A percentile compares a stretch with the other conserved stretches of the same genome.
Evolutionary conservation across 1,139 yeast species (phyloP).

Genomic region (Suhomyces bolitotheri): DNA sequence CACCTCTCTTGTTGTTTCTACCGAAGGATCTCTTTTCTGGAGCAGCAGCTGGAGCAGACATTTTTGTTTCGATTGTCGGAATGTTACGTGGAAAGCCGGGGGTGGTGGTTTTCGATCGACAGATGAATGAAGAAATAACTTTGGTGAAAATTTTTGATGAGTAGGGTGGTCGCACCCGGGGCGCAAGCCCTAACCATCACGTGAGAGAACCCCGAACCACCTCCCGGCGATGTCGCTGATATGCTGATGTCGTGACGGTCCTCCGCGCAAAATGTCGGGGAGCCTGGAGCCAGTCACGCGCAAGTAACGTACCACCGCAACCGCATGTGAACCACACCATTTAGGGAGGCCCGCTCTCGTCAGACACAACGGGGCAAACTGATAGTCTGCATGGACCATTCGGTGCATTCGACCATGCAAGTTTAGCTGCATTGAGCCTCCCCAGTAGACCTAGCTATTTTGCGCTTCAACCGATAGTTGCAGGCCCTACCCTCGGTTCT

Average conservation of each 20-base stretch:
- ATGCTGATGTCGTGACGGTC: no score
- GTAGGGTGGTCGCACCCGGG: conserved; percentile 6
- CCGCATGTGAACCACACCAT: conserved; percentile 3
- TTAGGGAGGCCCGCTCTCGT: no score
- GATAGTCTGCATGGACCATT: not conserved
- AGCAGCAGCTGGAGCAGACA: conserved; percentile 61
- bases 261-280: no score
- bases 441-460: no score
- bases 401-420: no score
- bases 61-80: conserved; percentile 60
- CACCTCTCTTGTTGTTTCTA: conserved; percentile 55
- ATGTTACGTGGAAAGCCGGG: conserved; percentile 92
- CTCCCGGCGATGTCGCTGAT: no score
- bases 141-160: conserved; percentile 14
- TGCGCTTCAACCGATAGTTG: no score
- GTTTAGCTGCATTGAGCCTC: no score
- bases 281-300: no score
- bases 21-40: conserved; percentile 62
- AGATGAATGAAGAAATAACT: conserved; percentile 20
- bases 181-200: conserved; percentile 12
- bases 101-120: conserved; percentile 90
- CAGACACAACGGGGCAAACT: not conserved
- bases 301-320: not conserved
- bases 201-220: no score
- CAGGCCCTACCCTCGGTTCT: no score